Base-by-base conservation (phyloP, 257 asterid genomes). In the Lycium ferocissimum region DNA sequence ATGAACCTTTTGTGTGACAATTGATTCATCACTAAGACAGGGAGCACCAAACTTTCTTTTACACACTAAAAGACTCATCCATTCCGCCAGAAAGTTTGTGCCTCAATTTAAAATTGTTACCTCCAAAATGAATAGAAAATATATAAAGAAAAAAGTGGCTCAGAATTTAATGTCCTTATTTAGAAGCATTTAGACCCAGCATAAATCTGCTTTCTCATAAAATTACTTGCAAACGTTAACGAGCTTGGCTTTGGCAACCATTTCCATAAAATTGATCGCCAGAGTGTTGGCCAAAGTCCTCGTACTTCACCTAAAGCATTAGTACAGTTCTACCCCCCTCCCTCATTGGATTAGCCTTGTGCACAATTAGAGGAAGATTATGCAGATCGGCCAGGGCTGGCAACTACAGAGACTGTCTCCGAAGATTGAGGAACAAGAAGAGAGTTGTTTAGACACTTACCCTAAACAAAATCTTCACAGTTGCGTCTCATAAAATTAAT, bases 41-140 rank as follows among this genome's bases (percentile, higher is more conserved):
- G 59, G 43, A 75, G 62, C 81, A 75, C 81, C 81, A 75, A 75
- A 75, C 62, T 13, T 26, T 22, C 63, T 26, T 76, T 76, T 3
- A 76, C 63, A 14, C 62, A 26, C 26, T 51, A 40, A 22, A 38
- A 76, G 15, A 76, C 82, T 47, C 61, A 3, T 7, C 22, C 63
- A 76, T 51, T 76, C 47, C 26, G 47, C 82, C 63, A 53, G 15
- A 26, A 7, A 53, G 82, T 17, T 0, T 14, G 8, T 35, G 22
- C 18, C 62, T 49, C 81, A 20, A 20, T 51, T 51, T 7, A 76
- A 76, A 26, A 51, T 51, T 51, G 59, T 20, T 45, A 49, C 61
- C 37, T 45, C 80, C n/a, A 47, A 72, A n/a, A n/a, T n/a, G n/a
- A n/a, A n/a, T n/a, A n/a, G n/a, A n/a, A n/a, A n/a, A n/a, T n/a